These are phyloP conservation scores for Hysterangium stoloniferum DNA, from an alignment of 768 basidiomycete species.

Conservation along the genomic window DNA sequence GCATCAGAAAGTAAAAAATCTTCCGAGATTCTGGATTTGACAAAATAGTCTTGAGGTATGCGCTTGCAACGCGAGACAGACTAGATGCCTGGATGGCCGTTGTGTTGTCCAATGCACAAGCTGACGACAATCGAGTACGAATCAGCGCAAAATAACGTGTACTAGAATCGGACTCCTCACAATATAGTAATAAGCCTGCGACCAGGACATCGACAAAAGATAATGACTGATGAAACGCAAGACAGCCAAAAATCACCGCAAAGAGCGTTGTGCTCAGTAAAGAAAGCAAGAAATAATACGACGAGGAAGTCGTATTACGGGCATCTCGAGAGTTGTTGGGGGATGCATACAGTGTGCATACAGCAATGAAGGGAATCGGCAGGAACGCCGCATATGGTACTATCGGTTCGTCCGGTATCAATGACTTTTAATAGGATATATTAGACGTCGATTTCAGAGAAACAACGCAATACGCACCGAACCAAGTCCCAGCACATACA, in stretches of 20 bases:
- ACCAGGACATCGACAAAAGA: conserved; percentile 53
- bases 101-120: conserved; percentile 42
- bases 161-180: conserved; percentile 31
- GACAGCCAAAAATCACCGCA: conserved; percentile 45
- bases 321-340: conserved; percentile 42
- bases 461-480: conserved; percentile 54
- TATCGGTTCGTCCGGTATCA: conserved; percentile 50
- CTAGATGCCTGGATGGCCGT: conserved; percentile 35
- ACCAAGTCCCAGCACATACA: conserved; percentile 52
- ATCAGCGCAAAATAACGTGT: not conserved
- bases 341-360: conserved; percentile 51
- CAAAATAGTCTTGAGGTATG: conserved; percentile 85
- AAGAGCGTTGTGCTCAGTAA: conserved; percentile 45
- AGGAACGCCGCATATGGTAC: conserved; percentile 54
- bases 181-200: conserved; percentile 52
- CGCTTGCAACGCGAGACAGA: conserved; percentile 35
- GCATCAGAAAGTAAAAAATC: conserved; percentile 93
- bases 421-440: conserved; percentile 46
- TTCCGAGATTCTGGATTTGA: conserved; percentile 87
- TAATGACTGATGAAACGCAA: conserved; percentile 57
- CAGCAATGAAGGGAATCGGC: conserved; percentile 55
- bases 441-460: conserved; percentile 41
- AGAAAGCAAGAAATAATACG: conserved; percentile 51
- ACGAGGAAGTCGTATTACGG: conserved; percentile 40
- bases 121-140: conserved; percentile 30